Percentiles rank a stretch among this genome's conserved stretches.
phyloP scores from a whole-genome alignment of 768 basidiomycete species.

The Gautieria morchelliformis region DNA sequence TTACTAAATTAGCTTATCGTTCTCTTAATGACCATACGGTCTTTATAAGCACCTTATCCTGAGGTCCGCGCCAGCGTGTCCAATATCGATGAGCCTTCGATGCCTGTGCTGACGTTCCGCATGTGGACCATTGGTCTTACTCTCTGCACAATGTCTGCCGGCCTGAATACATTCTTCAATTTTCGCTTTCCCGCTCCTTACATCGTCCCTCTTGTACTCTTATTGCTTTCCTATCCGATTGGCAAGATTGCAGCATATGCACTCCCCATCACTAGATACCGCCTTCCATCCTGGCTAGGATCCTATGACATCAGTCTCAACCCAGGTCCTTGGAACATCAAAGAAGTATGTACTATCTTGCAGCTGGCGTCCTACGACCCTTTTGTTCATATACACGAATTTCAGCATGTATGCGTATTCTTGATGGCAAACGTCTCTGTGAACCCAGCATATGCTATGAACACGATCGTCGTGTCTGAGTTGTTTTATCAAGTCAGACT shows the following conservation, averaged over 20 bases:
- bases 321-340: conserved; percentile 35
- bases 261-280: conserved; percentile 24
- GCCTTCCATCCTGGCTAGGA: conserved; percentile 22
- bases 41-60: conserved; percentile 25
- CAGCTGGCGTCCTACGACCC: background rate
- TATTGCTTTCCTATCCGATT: conserved; percentile 31
- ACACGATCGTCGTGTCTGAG: conserved; percentile 28
- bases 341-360: conserved; percentile 13
- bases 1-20: background rate
- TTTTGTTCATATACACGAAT: background rate
- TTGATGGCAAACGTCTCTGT: conserved; percentile 33
- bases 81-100: conserved; percentile 39
- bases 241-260: conserved; percentile 31
- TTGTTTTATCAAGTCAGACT: conserved; percentile 26
- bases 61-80: conserved; percentile 37
- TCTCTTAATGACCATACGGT: background rate
- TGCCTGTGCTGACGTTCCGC: conserved; percentile 37
- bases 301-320: conserved; percentile 28
- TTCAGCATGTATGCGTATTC: conserved; percentile 28
- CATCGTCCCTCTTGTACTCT: conserved; percentile 29
- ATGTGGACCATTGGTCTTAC: conserved; percentile 30
- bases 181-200: conserved; percentile 33
- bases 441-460: conserved; percentile 28
- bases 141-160: conserved; percentile 25
- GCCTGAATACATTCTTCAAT: conserved; percentile 33